Conservation (phyloP, 805 yeast genomes). For the Groenewaldozyma tartarivorans region DNA sequence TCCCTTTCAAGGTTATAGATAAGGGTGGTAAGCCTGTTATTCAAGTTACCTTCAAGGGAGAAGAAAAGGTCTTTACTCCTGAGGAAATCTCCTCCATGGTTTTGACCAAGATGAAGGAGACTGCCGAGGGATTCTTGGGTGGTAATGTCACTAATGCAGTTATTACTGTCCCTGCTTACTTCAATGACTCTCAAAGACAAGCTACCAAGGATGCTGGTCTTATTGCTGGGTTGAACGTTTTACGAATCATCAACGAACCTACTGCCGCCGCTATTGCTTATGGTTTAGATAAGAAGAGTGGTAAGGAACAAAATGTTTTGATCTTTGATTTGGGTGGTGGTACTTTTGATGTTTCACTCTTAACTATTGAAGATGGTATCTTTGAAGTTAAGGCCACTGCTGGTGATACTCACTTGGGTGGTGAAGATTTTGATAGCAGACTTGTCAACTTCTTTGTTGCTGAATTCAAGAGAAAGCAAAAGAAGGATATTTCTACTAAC, state of each 20-base stretch:
- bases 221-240: conserved; percentile 79
- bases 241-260: conserved; percentile 87
- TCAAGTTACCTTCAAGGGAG: conserved; percentile 64
- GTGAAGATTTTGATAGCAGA: conserved; percentile 96
- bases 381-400: conserved; percentile 90
- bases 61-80: conserved; percentile 69
- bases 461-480: conserved; percentile 97
- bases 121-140: conserved; percentile 87
- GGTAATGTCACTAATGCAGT: conserved; percentile 78
- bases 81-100: conserved; percentile 93
- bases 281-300: conserved; percentile 70
- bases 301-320: conserved; percentile 79
- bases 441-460: conserved; percentile 86
- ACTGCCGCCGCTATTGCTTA: conserved; percentile 98
- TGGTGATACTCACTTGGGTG: conserved; percentile 96
- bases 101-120: conserved; percentile 81
- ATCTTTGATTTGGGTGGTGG: conserved; percentile 97
- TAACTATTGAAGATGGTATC: conserved; percentile 84
- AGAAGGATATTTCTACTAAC: conserved; percentile 85
- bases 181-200: conserved; percentile 89
- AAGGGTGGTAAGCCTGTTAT: conserved; percentile 76
- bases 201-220: conserved; percentile 92
- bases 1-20: conserved; percentile 66
- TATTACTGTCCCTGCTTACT: conserved; percentile 88
- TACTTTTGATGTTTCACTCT: conserved; percentile 85